Conservation (phyloP, 352 stramenopile species). For the Plasmopara muralis region DNA sequence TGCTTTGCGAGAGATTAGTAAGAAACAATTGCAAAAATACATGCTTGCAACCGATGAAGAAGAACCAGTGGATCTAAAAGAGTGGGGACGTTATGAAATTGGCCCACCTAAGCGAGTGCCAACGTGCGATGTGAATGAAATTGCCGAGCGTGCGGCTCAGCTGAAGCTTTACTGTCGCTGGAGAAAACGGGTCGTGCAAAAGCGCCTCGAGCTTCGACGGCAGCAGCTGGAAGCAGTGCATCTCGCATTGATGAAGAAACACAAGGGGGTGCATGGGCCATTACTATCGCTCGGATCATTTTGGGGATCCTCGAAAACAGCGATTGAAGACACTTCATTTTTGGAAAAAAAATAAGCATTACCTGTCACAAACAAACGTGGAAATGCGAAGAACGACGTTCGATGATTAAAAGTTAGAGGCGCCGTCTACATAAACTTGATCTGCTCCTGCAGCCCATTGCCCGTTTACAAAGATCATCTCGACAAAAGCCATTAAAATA, state of each 20-base stretch:
- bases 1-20: conserved; percentile 48
- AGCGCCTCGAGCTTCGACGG: conserved; percentile 30
- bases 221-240: conserved; percentile 31
- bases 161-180: conserved; percentile 51
- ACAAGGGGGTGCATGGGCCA: conserved; percentile 9
- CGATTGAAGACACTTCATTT: conserved; percentile 8
- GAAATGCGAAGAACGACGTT: background rate
- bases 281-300: conserved; percentile 9
- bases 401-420: background rate
- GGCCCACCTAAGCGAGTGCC: conserved; percentile 32
- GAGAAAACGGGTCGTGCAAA: conserved; percentile 34
- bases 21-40: conserved; percentile 52
- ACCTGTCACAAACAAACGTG: conserved; percentile 1
- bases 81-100: conserved; percentile 59
- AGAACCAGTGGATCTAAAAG: conserved; percentile 46
- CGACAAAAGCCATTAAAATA: no score
- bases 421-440: background rate
- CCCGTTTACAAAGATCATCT: no score
- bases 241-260: conserved; percentile 20
- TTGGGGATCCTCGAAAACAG: conserved; percentile 19
- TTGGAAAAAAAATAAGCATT: background rate
- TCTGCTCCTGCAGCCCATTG: background rate
- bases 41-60: conserved; percentile 63
- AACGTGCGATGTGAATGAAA: conserved; percentile 39
- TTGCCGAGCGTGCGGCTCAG: conserved; percentile 43